Conservation (phyloP, 176 grass and related monocot genomes). For the Carex pumila region DNA sequence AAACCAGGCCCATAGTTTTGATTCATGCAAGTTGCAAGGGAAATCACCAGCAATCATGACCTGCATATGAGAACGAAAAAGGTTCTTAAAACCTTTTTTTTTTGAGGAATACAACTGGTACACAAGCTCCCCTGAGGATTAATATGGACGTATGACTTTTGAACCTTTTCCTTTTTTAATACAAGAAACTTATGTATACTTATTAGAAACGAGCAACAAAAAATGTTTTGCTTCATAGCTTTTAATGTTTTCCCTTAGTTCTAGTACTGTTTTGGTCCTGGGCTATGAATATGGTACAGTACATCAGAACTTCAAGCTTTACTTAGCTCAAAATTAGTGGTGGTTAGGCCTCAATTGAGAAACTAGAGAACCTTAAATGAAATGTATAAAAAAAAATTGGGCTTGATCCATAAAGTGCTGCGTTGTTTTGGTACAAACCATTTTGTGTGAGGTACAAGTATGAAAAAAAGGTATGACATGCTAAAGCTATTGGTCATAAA, state of each 20-base stretch:
- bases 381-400: not conserved
- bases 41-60: slow-evolving; percentile 83
- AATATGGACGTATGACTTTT: not conserved
- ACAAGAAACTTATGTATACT: not conserved
- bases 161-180: not conserved
- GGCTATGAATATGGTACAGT: not conserved
- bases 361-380: not conserved
- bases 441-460: not conserved
- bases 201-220: not conserved
- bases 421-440: not conserved
- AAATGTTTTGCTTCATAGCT: not conserved
- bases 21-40: slow-evolving; percentile 29
- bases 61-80: slow-evolving; percentile 31
- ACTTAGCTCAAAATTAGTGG: not conserved
- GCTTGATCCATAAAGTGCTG: not conserved
- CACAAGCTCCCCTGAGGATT: not conserved
- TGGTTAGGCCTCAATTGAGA: not conserved
- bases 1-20: slow-evolving; percentile 48
- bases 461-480: not conserved
- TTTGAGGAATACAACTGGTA: not conserved
- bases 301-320: not conserved
- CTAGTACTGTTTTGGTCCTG: not conserved
- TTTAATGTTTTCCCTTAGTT: not conserved
- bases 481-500: not conserved
- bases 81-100: no score